Evolutionary conservation across 2,329 filamentous ascomycete genomes (phyloP).

Genomic region (Corinectria fuckeliana): DNA sequence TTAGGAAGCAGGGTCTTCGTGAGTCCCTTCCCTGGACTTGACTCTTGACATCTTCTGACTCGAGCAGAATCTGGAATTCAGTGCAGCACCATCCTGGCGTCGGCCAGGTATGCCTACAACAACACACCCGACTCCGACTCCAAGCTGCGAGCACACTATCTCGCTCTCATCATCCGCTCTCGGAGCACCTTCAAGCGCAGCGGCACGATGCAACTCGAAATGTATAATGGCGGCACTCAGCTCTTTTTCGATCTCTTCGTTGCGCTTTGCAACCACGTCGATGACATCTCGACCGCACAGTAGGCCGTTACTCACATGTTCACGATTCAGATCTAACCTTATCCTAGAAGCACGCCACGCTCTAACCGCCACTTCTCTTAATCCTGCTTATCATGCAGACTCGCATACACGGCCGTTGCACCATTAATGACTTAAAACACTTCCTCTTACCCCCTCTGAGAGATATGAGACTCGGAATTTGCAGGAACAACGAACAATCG

Average conservation of each 20-base stretch:
- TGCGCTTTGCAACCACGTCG: slow-evolving; percentile 89
- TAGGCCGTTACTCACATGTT: slow-evolving; percentile 45
- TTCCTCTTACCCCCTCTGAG: slow-evolving; percentile 11
- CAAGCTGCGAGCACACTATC: slow-evolving; percentile 89
- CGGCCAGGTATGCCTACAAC: slow-evolving; percentile 87
- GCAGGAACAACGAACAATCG: slow-evolving; percentile 20
- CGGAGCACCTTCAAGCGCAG: slow-evolving; percentile 90
- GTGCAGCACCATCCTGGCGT: slow-evolving; percentile 83
- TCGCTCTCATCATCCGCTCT: slow-evolving; percentile 89
- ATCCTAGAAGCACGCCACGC: slow-evolving; percentile 49
- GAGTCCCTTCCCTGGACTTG: slow-evolving; percentile 41
- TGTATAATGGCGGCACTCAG: slow-evolving; percentile 82
- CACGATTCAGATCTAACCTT: neutral
- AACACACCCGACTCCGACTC: slow-evolving; percentile 90
- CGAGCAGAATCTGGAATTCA: slow-evolving; percentile 74
- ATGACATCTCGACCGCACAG: slow-evolving; percentile 66
- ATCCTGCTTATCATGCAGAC: slow-evolving; percentile 9
- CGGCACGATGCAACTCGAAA: slow-evolving; percentile 94
- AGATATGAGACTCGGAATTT: slow-evolving; percentile 20
- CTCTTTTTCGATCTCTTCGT: slow-evolving; percentile 95
- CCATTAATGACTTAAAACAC: slow-evolving; percentile 36
- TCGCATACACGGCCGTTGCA: slow-evolving; percentile 10
- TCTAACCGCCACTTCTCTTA: slow-evolving; percentile 53
- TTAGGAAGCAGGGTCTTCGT: slow-evolving; percentile 89
- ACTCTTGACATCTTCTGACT: slow-evolving; percentile 15